Evolutionary conservation across 2,329 filamentous ascomycete genomes (phyloP), one percentile per base, ranked within the genome.

Genomic region (Pseudohalonectria lignicola): DNA sequence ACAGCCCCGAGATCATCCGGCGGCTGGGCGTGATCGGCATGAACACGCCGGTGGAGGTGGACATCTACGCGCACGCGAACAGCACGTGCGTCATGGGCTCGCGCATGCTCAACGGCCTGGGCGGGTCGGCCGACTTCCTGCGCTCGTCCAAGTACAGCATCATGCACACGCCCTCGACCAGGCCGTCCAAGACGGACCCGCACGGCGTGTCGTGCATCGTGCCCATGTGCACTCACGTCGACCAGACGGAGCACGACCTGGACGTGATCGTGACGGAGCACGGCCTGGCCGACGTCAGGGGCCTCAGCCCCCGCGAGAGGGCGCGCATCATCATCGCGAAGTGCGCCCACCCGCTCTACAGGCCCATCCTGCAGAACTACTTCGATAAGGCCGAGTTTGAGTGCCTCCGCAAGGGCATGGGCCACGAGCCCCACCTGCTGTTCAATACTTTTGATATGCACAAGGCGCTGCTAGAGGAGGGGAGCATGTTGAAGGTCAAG

Each of bases 51-150:
- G 85, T 94, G 34, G 87, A 94, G 63, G 86, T 94, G 13, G 87
- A 94, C 62, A 93, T 94, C 53, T 94, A 94, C 63, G 87, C 86
- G 2, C 86, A 94, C 63, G 87, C 87, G 50, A 94, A 94, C 74
- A 81, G 74, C 44, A 94, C 86, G 39, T 88, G 83, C 54, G 86
- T 94, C 17, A 86, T 92, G 78, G 86, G 87, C 46, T 81, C 74
- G 44, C 79, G 87, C 41, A 92, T 90, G 83, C 71, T 92, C 43
- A 90, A 90, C 65, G 85, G 85, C 10, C 76, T 92, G 6, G 85
- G 85, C 36, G 85, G 85, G 4, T 83, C 77, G 2, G 84, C 84
- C 37, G 85, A 92, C 55, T 92, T 92, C 71, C 66, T 92, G 41
- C 76, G 85, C 41, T 77, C 64, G 49, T 63, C 81, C 43, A 90